Base-by-base conservation (phyloP, 2,329 filamentous ascomycete species). In the Exophiala aquamarina region DNA sequence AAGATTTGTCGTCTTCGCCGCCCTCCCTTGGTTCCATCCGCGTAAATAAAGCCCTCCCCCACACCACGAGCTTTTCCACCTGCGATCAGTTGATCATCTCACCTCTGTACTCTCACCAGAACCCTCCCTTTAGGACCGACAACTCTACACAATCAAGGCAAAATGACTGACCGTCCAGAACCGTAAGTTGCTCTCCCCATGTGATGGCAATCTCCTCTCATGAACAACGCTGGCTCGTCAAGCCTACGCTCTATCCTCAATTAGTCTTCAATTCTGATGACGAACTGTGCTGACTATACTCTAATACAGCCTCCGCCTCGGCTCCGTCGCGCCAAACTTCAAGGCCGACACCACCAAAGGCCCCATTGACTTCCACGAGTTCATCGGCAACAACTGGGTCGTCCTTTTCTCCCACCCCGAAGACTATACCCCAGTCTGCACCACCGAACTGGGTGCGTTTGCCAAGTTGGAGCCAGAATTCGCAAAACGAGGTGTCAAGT, bases 331-430 rank as follows among this genome's bases (percentile, higher is more conserved):
- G 62, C 83, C 83, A 59, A 80, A 87, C 74, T 86, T 87, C 74
- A 69, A 83, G 60, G 81, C 83, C 52, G 77, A 84, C 61, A 85
- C 83, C 59, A 86, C 83, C 56, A 71, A 74, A 54, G 83, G 83
- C 49, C 74, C 74, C 44, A 84, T 86, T 65, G 76, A 85, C 69
- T 87, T 87, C 75, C 83, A 87, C 71, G 73, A 85, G 59, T 87
- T 81, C 74, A 84, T 86, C 58, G 83, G 81, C 61, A 74, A 84
- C 72, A 81, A 76, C 59, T 87, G 83, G 82, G 79, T 83, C 51
- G 74, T 87, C 54, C 76, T 87, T 58, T 87, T 87, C 76, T 86
- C 82, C 35, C 83, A 87, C 71, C 83, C 83, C 34, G 83, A 71
- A 45, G 62, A 63, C 32, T 63, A 58, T 51, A 63, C 60, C 20